Conservation (phyloP, 192 early-diverging fungal species). For the Podila horticola region DNA sequence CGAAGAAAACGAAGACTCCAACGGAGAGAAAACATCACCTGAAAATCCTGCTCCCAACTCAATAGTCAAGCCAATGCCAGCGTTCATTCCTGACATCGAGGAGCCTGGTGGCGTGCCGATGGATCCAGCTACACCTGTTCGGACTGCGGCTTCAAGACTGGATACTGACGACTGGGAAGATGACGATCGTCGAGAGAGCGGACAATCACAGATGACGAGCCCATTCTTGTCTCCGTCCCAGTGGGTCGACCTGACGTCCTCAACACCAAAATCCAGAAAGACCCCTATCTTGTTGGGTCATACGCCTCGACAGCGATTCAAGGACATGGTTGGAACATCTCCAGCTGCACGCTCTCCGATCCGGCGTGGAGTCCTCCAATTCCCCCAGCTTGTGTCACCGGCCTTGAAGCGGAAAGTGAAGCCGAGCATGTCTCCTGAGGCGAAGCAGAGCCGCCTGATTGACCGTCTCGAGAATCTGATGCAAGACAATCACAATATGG, state of each 20-base stretch:
- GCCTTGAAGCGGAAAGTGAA: conserved; percentile 7
- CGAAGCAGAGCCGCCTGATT: conserved; percentile 23
- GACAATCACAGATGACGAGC: not conserved
- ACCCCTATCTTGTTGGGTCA: not conserved
- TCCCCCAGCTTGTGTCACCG: conserved; percentile 8
- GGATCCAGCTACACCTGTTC: not conserved
- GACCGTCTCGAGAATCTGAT: conserved; percentile 40
- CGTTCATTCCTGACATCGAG: not conserved
- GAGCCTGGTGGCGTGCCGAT: not conserved
- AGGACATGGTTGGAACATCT: not conserved
- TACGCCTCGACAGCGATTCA: not conserved
- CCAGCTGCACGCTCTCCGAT: not conserved
- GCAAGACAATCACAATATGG: conserved; percentile 24
- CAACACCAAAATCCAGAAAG: not conserved
- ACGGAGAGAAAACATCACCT: too few relatives aligned
- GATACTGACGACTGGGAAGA: not conserved
- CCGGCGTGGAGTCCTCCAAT: not conserved
- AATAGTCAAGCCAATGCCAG: not conserved
- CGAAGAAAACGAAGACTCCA: too few relatives aligned
- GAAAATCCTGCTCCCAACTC: not conserved
- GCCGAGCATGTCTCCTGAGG: conserved; percentile 1
- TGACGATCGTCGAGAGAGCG: not conserved
- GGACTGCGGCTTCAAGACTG: not conserved
- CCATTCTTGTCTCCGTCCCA: not conserved
- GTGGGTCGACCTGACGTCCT: not conserved